Evolutionary conservation across 768 basidiomycete species (phyloP).

Genomic region (Collybiopsis confluens): DNA sequence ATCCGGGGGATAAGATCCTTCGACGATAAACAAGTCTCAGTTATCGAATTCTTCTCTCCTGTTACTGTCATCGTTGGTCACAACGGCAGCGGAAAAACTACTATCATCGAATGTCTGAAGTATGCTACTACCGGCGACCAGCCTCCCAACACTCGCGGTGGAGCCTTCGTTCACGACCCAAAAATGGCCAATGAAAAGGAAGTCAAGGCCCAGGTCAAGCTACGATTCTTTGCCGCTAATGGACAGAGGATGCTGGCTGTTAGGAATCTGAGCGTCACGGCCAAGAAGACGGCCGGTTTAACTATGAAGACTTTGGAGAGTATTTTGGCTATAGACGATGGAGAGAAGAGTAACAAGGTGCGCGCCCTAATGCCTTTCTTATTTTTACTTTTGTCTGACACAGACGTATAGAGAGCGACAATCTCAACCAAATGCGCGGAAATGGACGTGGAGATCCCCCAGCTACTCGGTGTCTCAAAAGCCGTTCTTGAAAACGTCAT

Average conservation of each 20-base stretch:
- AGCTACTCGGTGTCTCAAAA: conserved; percentile 91
- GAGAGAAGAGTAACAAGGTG: conserved; percentile 75
- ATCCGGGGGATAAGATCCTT: conserved; percentile 94
- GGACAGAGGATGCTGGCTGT: conserved; percentile 87
- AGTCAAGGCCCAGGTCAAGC: conserved; percentile 96
- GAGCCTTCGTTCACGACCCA: conserved; percentile 98
- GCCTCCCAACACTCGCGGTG: conserved; percentile 94
- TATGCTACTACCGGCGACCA: conserved; percentile 98
- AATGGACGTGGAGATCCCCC: conserved; percentile 92
- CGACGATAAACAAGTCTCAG: conserved; percentile 88
- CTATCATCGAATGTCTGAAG: conserved; percentile 98
- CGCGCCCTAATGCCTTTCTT: conserved; percentile 16
- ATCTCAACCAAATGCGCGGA: conserved; percentile 98
- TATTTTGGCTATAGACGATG: conserved; percentile 72
- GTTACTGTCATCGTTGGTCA: conserved; percentile 98
- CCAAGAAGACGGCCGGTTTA: conserved; percentile 83
- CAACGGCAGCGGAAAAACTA: conserved; percentile 98
- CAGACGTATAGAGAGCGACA: conserved; percentile 57
- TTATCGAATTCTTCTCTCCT: conserved; percentile 96
- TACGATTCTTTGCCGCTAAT: conserved; percentile 89
- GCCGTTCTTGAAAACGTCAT: conserved; percentile 99
- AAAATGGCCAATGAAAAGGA: conserved; percentile 99
- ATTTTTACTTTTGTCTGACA: background rate
- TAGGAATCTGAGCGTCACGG: conserved; percentile 86
- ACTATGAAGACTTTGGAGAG: conserved; percentile 98